Percentiles rank a stretch among this genome's conserved stretches.
Evolutionary conservation across 1,284 basidiomycete species (phyloP).

Genomic region (Irpex sp.): DNA sequence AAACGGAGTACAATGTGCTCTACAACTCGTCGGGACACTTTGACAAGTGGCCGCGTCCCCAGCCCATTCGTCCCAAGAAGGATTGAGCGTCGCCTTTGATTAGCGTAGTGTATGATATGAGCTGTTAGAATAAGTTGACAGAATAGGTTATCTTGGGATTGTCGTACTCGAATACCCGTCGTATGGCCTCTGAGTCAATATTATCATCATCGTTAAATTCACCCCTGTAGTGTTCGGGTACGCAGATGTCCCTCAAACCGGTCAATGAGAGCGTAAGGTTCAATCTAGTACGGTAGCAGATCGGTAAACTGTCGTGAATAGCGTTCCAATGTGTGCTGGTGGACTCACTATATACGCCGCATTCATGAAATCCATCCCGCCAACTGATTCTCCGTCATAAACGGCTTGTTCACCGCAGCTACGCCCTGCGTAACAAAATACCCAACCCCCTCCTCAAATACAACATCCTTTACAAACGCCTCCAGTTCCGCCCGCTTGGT

Average conservation of each 20-base stretch:
- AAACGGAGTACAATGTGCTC: conserved; percentile 12
- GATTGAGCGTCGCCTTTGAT: neutral
- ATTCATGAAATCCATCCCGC: neutral
- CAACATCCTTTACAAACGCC: neutral
- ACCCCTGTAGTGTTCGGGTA: no score
- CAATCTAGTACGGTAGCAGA: no score
- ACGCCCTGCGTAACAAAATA: neutral
- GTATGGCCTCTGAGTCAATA: no score
- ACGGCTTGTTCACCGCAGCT: neutral
- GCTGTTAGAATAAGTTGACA: no score
- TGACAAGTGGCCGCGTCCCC: conserved; percentile 17
- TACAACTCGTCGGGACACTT: conserved; percentile 14
- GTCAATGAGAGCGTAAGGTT: no score
- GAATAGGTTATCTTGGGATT: no score
- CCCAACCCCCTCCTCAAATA: neutral
- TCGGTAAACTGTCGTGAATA: no score
- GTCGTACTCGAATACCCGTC: no score
- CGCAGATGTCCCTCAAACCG: no score
- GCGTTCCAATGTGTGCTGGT: no score
- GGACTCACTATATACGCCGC: neutral
- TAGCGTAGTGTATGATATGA: no score
- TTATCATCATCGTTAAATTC: no score
- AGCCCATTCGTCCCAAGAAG: conserved; percentile 16
- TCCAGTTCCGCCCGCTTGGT: neutral
- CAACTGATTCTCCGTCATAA: neutral